Evolutionary conservation across 2,329 filamentous ascomycete genomes (phyloP).

Genomic region (Alternaria atra): DNA sequence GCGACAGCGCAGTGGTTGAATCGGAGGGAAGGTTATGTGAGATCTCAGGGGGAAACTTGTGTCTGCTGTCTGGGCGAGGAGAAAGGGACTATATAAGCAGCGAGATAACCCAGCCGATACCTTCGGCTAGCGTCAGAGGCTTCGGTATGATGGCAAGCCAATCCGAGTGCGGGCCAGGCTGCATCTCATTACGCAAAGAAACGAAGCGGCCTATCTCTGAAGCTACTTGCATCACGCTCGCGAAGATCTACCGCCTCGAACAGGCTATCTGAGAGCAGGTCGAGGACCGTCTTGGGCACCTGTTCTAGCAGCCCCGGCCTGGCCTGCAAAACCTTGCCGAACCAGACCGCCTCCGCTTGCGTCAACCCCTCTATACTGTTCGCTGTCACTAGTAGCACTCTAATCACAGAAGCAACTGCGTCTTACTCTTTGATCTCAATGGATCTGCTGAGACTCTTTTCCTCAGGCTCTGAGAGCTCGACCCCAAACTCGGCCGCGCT

Average conservation of each 20-base stretch:
- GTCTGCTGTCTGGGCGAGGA: too few relatives aligned
- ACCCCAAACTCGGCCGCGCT: constrained; percentile 1
- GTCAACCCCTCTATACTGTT: constrained; percentile 18
- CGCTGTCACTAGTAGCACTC: neutral
- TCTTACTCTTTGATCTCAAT: constrained; percentile 22
- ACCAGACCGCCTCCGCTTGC: constrained; percentile 8
- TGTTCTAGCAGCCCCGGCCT: constrained; percentile 12
- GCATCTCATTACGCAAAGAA: constrained; percentile 12
- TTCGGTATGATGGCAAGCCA: neutral
- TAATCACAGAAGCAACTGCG: neutral
- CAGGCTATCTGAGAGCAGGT: constrained; percentile 12
- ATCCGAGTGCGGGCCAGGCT: too few relatives aligned
- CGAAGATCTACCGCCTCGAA: constrained; percentile 7
- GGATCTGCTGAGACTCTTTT: constrained; percentile 14
- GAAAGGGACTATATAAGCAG: neutral
- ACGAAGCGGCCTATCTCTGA: constrained; percentile 9
- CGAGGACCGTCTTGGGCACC: constrained; percentile 2
- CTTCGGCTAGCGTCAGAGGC: neutral
- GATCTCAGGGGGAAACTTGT: too few relatives aligned
- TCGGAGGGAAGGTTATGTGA: too few relatives aligned
- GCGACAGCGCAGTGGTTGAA: too few relatives aligned
- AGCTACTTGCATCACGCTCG: constrained; percentile 9
- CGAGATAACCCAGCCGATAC: neutral
- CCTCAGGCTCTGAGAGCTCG: constrained; percentile 5
- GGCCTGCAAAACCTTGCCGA: constrained; percentile 14